phyloP scores from a whole-genome alignment of 257 asterid genomes.

The Eucommia ulmoides region DNA sequence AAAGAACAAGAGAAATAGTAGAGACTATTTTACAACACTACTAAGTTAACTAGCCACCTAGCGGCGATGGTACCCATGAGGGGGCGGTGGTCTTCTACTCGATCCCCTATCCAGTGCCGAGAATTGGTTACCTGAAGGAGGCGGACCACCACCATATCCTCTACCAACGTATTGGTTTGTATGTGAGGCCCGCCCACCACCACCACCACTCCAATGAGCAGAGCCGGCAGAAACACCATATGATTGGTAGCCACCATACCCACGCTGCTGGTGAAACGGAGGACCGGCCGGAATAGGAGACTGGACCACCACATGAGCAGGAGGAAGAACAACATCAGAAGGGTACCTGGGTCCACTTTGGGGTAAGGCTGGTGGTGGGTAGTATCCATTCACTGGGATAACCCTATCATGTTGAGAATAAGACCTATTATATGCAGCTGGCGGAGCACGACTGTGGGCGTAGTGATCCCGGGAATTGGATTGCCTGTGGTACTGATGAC shows the following conservation, averaged over 20 bases:
- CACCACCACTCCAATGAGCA: slow-evolving; percentile 16
- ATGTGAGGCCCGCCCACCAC: slow-evolving; percentile 25
- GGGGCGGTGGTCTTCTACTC: slow-evolving; percentile 52
- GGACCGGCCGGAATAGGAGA: slow-evolving; percentile 23
- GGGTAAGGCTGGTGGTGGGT: slow-evolving; percentile 19
- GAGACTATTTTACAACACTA: slow-evolving; percentile 19
- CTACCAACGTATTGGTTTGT: slow-evolving; percentile 29
- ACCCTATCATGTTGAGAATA: slow-evolving; percentile 23
- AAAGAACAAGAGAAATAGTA: no score
- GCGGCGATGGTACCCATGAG: slow-evolving; percentile 38
- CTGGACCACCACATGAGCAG: slow-evolving; percentile 19
- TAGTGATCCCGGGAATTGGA: slow-evolving; percentile 9
- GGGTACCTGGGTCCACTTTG: slow-evolving; percentile 32
- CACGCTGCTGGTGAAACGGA: slow-evolving; percentile 28
- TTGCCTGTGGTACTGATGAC: not conserved
- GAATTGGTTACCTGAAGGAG: slow-evolving; percentile 48
- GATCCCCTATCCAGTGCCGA: slow-evolving; percentile 51
- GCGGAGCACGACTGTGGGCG: slow-evolving; percentile 32
- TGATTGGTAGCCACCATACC: slow-evolving; percentile 25
- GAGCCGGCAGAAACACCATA: slow-evolving; percentile 26
- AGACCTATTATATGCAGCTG: slow-evolving; percentile 25
- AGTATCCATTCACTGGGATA: slow-evolving; percentile 42
- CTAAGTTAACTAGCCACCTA: slow-evolving; percentile 7
- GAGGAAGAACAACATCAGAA: slow-evolving; percentile 23
- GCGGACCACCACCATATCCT: slow-evolving; percentile 36